Evolutionary conservation across 148 eudicot species (phyloP).

Genomic region (Persicaria maculosa): DNA sequence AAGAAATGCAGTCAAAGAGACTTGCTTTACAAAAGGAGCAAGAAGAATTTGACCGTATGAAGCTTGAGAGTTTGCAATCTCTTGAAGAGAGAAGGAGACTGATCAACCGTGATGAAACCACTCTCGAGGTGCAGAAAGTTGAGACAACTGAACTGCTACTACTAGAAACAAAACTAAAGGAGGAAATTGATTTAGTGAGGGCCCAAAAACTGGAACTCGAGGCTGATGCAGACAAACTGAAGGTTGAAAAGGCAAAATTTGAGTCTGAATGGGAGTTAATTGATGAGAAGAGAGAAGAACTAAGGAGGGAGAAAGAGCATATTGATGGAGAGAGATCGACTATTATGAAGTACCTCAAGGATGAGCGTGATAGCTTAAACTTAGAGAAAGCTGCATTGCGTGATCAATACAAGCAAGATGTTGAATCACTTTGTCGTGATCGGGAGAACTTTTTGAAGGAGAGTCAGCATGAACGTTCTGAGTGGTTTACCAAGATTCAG

Average conservation of each 20-base stretch:
- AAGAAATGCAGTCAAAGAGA: constrained; percentile 41
- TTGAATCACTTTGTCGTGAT: constrained; percentile 67
- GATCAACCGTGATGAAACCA: constrained; percentile 48
- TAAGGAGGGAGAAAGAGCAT: constrained; percentile 59
- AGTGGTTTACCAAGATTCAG: constrained; percentile 76
- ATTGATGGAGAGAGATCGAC: constrained; percentile 57
- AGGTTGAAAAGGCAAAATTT: constrained; percentile 68
- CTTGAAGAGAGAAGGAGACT: constrained; percentile 51
- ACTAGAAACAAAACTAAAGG: constrained; percentile 71
- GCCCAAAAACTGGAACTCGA: constrained; percentile 74
- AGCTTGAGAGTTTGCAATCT: constrained; percentile 34
- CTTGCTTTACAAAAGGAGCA: constrained; percentile 43
- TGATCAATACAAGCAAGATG: constrained; percentile 54
- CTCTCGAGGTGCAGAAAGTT: constrained; percentile 53
- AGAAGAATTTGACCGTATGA: constrained; percentile 35
- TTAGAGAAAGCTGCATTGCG: constrained; percentile 64
- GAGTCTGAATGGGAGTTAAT: constrained; percentile 88
- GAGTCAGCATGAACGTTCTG: constrained; percentile 63
- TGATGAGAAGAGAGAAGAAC: constrained; percentile 79
- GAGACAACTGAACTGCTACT: constrained; percentile 65
- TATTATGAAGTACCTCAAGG: constrained; percentile 55
- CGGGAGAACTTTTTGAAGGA: constrained; percentile 59
- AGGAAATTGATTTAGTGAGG: constrained; percentile 77
- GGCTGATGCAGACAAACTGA: constrained; percentile 65
- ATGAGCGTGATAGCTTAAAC: constrained; percentile 68